Percentiles rank a stretch among this genome's conserved stretches.
These are phyloP conservation scores for Uncinocarpus reesii DNA, from an alignment of 2,329 filamentous ascomycete species.

Conservation along the genomic window DNA sequence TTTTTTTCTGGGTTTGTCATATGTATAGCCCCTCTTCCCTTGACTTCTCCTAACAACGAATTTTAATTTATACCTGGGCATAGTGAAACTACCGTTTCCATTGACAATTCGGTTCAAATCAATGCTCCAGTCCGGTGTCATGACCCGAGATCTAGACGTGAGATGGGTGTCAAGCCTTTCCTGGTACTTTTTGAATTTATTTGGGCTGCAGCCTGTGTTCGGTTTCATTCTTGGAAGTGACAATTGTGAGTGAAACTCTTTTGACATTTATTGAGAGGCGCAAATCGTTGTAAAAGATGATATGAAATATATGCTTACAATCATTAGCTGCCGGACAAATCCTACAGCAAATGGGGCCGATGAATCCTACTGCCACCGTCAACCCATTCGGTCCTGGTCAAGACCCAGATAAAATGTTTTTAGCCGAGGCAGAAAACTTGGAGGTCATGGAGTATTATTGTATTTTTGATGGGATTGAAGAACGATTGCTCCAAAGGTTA, in stretches of 20 bases:
- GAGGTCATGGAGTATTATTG: conserved; percentile 91
- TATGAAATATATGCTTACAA: background rate
- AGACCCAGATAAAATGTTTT: conserved; percentile 91
- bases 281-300: too few relatives aligned
- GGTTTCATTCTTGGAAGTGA: conserved; percentile 94
- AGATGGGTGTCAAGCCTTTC: conserved; percentile 97
- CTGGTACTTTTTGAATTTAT: conserved; percentile 97
- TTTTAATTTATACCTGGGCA: background rate
- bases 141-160: conserved; percentile 90
- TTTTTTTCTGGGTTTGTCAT: conserved; percentile 99
- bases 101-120: conserved; percentile 98
- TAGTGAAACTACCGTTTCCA: conserved; percentile 93
- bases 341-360: conserved; percentile 68
- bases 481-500: conserved; percentile 57
- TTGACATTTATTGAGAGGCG: too few relatives aligned
- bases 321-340: conserved; percentile 80
- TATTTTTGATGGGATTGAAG: conserved; percentile 78
- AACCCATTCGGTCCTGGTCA: conserved; percentile 84
- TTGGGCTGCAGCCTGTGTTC: conserved; percentile 92
- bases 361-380: conserved; percentile 55
- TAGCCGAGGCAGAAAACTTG: conserved; percentile 85
- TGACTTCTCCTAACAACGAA: conserved; percentile 1
- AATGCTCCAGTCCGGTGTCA: conserved; percentile 95
- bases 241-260: conserved; percentile 58
- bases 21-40: conserved; percentile 46